Conservation (phyloP, 192 early-diverging fungal genomes). For the Podila epigama region DNA sequence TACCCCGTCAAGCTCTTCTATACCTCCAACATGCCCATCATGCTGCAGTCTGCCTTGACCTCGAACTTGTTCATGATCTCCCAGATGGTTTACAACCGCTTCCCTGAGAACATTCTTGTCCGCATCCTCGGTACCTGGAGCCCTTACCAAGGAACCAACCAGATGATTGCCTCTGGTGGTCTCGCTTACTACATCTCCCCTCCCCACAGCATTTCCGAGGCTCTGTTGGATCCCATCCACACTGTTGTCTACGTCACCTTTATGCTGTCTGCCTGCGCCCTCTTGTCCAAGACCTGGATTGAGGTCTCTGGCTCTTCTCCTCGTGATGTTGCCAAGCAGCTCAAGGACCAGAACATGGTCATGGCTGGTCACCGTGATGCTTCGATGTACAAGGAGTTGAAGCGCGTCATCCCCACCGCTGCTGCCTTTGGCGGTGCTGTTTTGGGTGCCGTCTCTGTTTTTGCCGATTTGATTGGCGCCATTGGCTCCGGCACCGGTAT, state of each 20-base stretch:
- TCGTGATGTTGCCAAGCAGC: conserved; percentile 96
- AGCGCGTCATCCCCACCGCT: conserved; percentile 97
- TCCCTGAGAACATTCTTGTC: conserved; percentile 95
- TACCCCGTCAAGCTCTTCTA: conserved; percentile 99
- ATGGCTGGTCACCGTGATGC: conserved; percentile 94
- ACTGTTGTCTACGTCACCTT: conserved; percentile 93
- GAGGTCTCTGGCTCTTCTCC: conserved; percentile 98
- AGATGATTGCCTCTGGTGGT: conserved; percentile 91
- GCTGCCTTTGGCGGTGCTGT: conserved; percentile 97
- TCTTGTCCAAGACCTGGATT: conserved; percentile 99
- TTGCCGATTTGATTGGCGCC: conserved; percentile 97
- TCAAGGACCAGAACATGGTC: conserved; percentile 97
- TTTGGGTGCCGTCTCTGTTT: conserved; percentile 93
- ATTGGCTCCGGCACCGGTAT: conserved; percentile 99
- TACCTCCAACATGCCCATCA: conserved; percentile 99
- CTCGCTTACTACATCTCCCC: conserved; percentile 99
- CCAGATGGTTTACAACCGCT: conserved; percentile 97
- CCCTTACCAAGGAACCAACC: conserved; percentile 93
- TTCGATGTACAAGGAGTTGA: conserved; percentile 99
- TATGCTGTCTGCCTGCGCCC: conserved; percentile 94
- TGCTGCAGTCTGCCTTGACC: conserved; percentile 98
- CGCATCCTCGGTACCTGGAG: conserved; percentile 95
- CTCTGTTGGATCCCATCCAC: conserved; percentile 93
- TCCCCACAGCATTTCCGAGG: conserved; percentile 83
- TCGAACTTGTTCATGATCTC: conserved; percentile 99